Base-by-base conservation (phyloP, 257 asterid genomes). In the Solanum habrochaites region DNA sequence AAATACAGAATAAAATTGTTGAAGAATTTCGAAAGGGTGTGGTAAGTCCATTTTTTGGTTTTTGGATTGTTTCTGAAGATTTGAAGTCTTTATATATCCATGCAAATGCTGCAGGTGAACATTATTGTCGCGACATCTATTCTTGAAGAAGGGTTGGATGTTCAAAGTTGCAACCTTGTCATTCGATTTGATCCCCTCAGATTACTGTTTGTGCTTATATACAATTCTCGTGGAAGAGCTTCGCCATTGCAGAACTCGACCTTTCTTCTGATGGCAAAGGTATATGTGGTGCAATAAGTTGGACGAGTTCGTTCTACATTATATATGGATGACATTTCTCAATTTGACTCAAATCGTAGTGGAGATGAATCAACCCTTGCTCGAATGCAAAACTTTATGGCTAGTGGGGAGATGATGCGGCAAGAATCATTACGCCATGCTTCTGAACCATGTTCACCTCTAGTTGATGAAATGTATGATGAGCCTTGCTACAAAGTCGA, bases 101-200 rank as follows among this genome's bases (percentile, higher is more conserved):
- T 77, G 83, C 64, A 25, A 77, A 77, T 0, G 70, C 56, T 90
- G 85, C 93, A 96, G 99, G 96, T 96, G 49, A 94, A 96, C 87
- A 92, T 96, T 74, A 92, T 96, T 18, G 90, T 96, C 71, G 93
- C 99, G 5, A 95, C 98, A 64, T 94, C 98, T 29, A 92, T 96
- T 95, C 96, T 96, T 39, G 98, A 96, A 91, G 99, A 96, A 93
- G 98, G 98, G 11, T 90, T 96, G 88, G 98, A 96, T 81, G 98
- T 94, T 66, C 98, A 94, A 90, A 94, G 95, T 86, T 96, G 99
- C 94, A 96, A 96, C 89, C 98, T 96, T 43, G 98, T 96, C 1
- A 92, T 95, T 66, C 93, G 98, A 87, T 96, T 94, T 87, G 99
- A 96, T 88, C 97, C 97, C 91, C 23, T 90, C 98, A 40, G 91